These are phyloP conservation scores for Silene conica DNA, from an alignment of 148 eudicot species.

Conservation along the genomic window DNA sequence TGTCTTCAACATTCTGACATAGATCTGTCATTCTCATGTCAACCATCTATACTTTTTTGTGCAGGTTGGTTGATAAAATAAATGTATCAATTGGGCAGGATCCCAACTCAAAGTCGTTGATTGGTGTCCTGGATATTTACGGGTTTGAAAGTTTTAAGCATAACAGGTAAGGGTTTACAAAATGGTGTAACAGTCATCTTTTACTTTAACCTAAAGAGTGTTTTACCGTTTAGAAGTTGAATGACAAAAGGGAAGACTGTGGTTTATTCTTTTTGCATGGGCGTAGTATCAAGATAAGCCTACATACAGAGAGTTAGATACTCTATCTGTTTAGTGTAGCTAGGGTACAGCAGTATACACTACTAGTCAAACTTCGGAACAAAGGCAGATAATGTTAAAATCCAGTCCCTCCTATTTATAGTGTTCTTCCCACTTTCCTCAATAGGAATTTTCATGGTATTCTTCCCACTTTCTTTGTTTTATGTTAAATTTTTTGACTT, in stretches of 20 bases:
- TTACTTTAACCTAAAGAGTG: neutral
- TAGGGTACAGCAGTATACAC: neutral
- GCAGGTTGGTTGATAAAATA: constrained; percentile 96
- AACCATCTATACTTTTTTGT: constrained; percentile 18
- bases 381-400: neutral
- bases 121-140: constrained; percentile 95
- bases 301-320: neutral
- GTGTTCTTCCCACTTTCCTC: no score
- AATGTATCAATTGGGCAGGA: constrained; percentile 97
- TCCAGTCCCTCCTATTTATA: neutral
- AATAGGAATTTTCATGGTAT: no score
- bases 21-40: constrained; percentile 7
- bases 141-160: constrained; percentile 99
- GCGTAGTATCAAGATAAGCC: neutral
- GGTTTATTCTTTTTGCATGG: neutral
- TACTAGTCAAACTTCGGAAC: neutral
- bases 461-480: no score
- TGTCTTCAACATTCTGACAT: neutral
- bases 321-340: neutral
- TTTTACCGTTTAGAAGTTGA: neutral
- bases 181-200: neutral
- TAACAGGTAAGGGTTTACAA: constrained; percentile 55
- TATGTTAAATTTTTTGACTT: no score
- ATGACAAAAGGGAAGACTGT: neutral
- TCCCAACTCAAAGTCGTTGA: constrained; percentile 67